Evolutionary conservation across 2,329 filamentous ascomycete genomes (phyloP).

Genomic region (Paramyrothecium sp.): DNA sequence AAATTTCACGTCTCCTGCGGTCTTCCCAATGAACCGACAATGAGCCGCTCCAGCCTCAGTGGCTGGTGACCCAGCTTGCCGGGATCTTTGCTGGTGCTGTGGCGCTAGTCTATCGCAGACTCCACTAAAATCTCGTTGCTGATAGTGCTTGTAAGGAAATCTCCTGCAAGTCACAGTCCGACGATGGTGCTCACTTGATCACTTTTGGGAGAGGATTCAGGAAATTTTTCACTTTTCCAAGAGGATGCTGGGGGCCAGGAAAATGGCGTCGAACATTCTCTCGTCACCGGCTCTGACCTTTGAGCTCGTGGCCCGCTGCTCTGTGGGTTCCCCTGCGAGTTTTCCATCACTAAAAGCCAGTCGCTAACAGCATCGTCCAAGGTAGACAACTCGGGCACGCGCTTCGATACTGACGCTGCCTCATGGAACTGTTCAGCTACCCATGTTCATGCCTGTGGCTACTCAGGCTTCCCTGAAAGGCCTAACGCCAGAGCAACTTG

Average conservation of each 20-base stretch:
- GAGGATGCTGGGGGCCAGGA: conserved; percentile 32
- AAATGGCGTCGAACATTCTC: conserved; percentile 51
- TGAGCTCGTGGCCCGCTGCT: conserved; percentile 75
- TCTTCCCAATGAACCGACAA: background rate
- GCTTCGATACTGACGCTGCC: conserved; percentile 85
- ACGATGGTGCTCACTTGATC: no score
- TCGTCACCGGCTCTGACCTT: conserved; percentile 71
- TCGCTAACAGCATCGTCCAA: conserved; percentile 15
- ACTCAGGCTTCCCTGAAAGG: conserved; percentile 96
- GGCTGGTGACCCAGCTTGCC: background rate
- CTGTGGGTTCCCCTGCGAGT: conserved; percentile 53
- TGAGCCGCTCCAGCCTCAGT: background rate
- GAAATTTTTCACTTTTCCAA: background rate
- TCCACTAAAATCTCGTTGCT: background rate
- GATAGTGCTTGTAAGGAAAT: no score
- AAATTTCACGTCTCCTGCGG: conserved; percentile 24
- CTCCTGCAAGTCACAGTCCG: no score
- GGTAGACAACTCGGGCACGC: conserved; percentile 87
- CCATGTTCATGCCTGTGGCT: conserved; percentile 97
- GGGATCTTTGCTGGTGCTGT: background rate
- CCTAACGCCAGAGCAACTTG: conserved; percentile 86
- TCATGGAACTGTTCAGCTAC: conserved; percentile 86
- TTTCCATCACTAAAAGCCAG: conserved; percentile 4
- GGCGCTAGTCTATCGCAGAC: background rate
- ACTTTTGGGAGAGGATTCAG: background rate